Base-by-base conservation (phyloP, 306 rosid species). In the Clitoria ternatea region DNA sequence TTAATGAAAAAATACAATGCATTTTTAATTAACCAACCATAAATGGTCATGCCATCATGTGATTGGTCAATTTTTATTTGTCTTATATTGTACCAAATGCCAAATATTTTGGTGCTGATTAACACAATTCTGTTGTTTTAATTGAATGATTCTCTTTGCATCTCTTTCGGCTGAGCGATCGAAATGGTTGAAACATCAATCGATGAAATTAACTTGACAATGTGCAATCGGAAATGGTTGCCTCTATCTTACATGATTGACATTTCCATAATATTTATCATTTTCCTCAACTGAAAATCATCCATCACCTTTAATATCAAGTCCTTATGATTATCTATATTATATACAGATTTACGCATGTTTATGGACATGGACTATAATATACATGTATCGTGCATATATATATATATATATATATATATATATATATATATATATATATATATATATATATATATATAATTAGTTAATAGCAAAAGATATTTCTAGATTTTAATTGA, bases 141-240 rank as follows among this genome's bases (percentile, higher is more conserved):
- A n/a, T n/a, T n/a, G n/a, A n/a, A n/a, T n/a, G n/a, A n/a, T n/a
- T n/a, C n/a, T n/a, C n/a, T n/a, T 42, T 2, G 10, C 2, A 64
- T 70, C 45, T 78, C 15, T 54, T 30, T 76, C 19, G 2, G 75
- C 68, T 37, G 53, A 60, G 35, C 33, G 66, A 44, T 66, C 61
- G 29, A 30, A n/a, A n/a, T n/a, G n/a, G n/a, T n/a, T n/a, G n/a
- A n/a, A n/a, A n/a, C n/a, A n/a, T n/a, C n/a, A n/a, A 26, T 32
- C 53, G 61, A 52, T 77, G 53, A 70, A 52, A 52, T 11, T 10
- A 53, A 77, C 36, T 32, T 70, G 60, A 50, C 59, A 69, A 61
- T 52, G 2, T 69, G 47, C 33, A 69, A 42, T 27, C 36, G 27
- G 18, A 48, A 52, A 14, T n/a, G 26, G 54, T 49, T 77, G 71